Evolutionary conservation across 164 flowering plant species (phyloP).

Genomic region (Vitis amurensis): DNA sequence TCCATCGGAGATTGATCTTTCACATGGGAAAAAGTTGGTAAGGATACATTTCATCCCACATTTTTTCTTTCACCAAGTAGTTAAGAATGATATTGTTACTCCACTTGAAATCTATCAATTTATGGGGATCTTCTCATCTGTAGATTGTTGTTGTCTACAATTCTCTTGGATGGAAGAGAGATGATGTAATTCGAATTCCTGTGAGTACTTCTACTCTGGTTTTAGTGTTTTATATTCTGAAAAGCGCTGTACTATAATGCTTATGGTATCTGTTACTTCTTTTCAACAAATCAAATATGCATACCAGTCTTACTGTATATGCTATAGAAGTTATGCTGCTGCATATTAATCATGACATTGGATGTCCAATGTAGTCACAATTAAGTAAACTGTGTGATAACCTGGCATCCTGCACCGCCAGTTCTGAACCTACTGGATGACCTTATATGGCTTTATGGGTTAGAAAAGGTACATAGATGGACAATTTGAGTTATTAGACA

Average conservation of each 20-base stretch:
- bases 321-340: neutral
- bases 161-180: constrained; percentile 91
- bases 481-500: too few relatives aligned
- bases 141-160: constrained; percentile 81
- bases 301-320: neutral
- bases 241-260: neutral
- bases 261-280: neutral
- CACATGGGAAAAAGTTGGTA: constrained; percentile 48
- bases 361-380: neutral
- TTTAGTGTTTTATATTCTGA: neutral
- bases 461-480: too few relatives aligned
- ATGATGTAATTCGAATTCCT: constrained; percentile 75
- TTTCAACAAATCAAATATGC: neutral
- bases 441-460: too few relatives aligned
- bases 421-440: neutral
- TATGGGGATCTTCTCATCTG: constrained; percentile 15
- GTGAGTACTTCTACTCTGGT: constrained; percentile 45
- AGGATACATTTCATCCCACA: constrained; percentile 15
- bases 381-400: neutral
- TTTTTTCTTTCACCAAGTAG: constrained; percentile 4
- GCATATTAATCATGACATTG: neutral
- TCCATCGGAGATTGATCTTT: constrained; percentile 36
- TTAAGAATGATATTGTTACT: neutral
- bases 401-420: neutral
- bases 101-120: neutral